Evolutionary conservation across 768 basidiomycete species (phyloP), one percentile per base, ranked within the genome.

Genomic region (Phlegmacium glaucopus): DNA sequence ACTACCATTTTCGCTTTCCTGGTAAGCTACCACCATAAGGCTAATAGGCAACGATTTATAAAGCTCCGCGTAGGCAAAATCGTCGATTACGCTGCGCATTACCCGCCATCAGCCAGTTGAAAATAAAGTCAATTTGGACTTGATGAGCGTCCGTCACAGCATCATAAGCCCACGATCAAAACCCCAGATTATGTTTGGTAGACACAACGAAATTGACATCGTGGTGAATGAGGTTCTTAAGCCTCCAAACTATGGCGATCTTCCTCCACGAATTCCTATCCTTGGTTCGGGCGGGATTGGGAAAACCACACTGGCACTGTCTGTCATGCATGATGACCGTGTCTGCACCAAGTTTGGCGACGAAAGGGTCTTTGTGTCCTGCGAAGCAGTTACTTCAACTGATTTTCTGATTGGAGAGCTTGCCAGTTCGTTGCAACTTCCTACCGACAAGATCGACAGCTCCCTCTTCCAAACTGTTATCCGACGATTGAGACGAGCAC

Each of bases 261-360:
- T 17, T 28, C 51, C 53, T 2, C 49, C 57, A 10, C 53, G 51
- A 15, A 27, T 65, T 8, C 60, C 56, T 5, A 62, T 69, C n/a
- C 45, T 69, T 5, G 68, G 68, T 5, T 48, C 61, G 10, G 68
- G 66, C 1, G 65, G 68, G 3, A 63, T 67, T 10, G 66, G 68
- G 0, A 69, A 67, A 45, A 69, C 68, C 0, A 60, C 68, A 1
- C 40, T 66, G n/a, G 62, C 63, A 9, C 50, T 65, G 6, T 53
- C 57, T 10, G 52, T 62, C 16, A 30, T 66, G 6, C 60, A 65
- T 39, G 51, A 64, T 10, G 38, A 57, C 9, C 28, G 28, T 4
- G 46, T 69, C 5, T 10, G 26, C 4, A 17, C 45, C 8, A 42
- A 48, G 9, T 67, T 59, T 29, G 50, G 42, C 9, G 37, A 44